phyloP scores from a whole-genome alignment of 2,329 filamentous ascomycete species.

The Penicillium sp. region DNA sequence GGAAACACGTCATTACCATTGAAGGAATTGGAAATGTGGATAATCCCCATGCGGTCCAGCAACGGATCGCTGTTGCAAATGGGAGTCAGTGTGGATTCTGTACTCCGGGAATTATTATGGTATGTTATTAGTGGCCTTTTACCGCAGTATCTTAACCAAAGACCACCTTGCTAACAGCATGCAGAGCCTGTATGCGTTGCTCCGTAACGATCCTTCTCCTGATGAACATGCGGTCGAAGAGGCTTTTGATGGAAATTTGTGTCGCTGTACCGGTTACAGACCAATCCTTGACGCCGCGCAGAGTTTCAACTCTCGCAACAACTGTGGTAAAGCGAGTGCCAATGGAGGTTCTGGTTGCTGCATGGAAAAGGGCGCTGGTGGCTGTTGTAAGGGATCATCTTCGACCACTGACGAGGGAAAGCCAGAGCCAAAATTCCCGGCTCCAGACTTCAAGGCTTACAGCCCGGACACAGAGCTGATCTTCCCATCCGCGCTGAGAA shows the following conservation, averaged over 20 bases:
- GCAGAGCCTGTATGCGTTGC: constrained; percentile 83
- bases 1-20: constrained; percentile 96
- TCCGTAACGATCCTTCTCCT: constrained; percentile 79
- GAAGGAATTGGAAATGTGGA: constrained; percentile 92
- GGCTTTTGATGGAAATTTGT: constrained; percentile 95
- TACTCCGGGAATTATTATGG: constrained; percentile 95
- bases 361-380: constrained; percentile 63
- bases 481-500: constrained; percentile 82
- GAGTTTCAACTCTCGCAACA: constrained; percentile 64
- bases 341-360: constrained; percentile 69
- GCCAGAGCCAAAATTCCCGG: constrained; percentile 64
- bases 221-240: constrained; percentile 86
- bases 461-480: constrained; percentile 92
- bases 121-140: constrained; percentile 21
- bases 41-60: constrained; percentile 83
- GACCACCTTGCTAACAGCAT: constrained; percentile 7
- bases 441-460: constrained; percentile 91
- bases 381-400: constrained; percentile 68
- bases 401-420: constrained; percentile 39
- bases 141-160: not conserved
- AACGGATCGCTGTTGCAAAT: constrained; percentile 86
- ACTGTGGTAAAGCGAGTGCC: constrained; percentile 55
- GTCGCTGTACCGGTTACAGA: constrained; percentile 91
- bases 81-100: constrained; percentile 96
- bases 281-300: constrained; percentile 93